These are phyloP conservation scores for Sporisorium scitamineum DNA, from an alignment of 1,284 basidiomycete species.

Conservation along the genomic window DNA sequence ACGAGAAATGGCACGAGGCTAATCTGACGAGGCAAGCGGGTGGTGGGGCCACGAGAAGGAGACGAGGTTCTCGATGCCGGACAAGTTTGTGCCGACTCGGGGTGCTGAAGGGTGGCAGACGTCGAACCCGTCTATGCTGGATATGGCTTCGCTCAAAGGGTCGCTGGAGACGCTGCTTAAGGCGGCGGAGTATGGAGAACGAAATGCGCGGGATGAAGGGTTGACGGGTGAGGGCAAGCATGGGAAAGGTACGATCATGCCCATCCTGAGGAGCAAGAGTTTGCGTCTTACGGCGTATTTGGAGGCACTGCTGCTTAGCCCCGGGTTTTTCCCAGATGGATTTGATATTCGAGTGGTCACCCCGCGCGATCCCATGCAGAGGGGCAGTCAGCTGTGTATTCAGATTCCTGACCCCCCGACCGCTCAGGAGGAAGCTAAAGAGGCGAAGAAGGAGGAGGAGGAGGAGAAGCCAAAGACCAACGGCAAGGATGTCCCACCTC, in stretches of 20 bases:
- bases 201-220: conserved; percentile 11
- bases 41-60: conserved; percentile 95
- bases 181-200: conserved; percentile 28
- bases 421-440: conserved; percentile 1
- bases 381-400: conserved; percentile 63
- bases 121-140: conserved; percentile 88
- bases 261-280: conserved; percentile 52
- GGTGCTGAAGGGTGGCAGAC: conserved; percentile 96
- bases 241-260: conserved; percentile 62
- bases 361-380: conserved; percentile 53
- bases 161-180: conserved; percentile 57
- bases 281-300: conserved; percentile 63
- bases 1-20: conserved; percentile 75
- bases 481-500: conserved; percentile 55
- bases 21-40: conserved; percentile 77
- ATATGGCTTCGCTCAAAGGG: conserved; percentile 72
- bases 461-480: conserved; percentile 3
- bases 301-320: conserved; percentile 48
- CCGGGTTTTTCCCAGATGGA: conserved; percentile 53
- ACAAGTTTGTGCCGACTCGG: conserved; percentile 81
- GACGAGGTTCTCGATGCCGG: conserved; percentile 91
- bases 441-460: conserved; percentile 2
- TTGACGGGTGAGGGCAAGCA: conserved; percentile 15
- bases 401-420: conserved; percentile 48
- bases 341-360: conserved; percentile 57